phyloP scores from a whole-genome alignment of 2,329 filamentous ascomycete species.

The Colletotrichum tropicicola region DNA sequence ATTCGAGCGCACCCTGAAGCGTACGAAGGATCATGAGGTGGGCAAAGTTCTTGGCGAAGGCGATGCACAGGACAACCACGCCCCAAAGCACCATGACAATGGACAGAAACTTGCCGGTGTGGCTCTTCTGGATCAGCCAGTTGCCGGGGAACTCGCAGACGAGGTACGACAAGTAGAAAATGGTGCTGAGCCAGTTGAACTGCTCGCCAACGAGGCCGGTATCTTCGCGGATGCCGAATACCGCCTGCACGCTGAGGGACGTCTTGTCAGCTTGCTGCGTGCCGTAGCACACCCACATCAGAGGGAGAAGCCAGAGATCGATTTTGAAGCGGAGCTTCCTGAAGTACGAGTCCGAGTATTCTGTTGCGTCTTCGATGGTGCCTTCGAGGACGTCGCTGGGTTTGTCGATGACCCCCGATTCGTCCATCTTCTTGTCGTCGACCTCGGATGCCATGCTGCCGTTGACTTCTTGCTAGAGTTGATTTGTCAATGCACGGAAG shows the following conservation, averaged over 20 bases:
- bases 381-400: no score
- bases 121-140: constrained; percentile 42
- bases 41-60: no score
- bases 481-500: no score
- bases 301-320: constrained; percentile 53
- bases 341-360: constrained; percentile 49
- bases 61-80: no score
- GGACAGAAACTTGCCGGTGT: constrained; percentile 25
- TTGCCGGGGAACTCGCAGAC: constrained; percentile 43
- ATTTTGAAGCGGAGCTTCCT: constrained; percentile 49
- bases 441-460: no score
- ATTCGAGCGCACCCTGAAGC: no score
- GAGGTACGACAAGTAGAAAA: constrained; percentile 45
- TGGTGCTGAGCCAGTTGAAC: constrained; percentile 41
- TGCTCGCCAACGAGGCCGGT: constrained; percentile 37
- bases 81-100: constrained; percentile 37
- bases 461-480: no score
- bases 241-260: constrained; percentile 47
- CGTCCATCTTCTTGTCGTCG: no score
- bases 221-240: constrained; percentile 45
- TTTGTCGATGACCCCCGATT: no score
- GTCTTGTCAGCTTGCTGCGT: constrained; percentile 60
- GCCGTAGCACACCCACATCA: constrained; percentile 59
- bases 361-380: no score
- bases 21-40: no score